These are phyloP conservation scores for Santalum album DNA, from an alignment of 164 flowering plant species.

Conservation along the genomic window DNA sequence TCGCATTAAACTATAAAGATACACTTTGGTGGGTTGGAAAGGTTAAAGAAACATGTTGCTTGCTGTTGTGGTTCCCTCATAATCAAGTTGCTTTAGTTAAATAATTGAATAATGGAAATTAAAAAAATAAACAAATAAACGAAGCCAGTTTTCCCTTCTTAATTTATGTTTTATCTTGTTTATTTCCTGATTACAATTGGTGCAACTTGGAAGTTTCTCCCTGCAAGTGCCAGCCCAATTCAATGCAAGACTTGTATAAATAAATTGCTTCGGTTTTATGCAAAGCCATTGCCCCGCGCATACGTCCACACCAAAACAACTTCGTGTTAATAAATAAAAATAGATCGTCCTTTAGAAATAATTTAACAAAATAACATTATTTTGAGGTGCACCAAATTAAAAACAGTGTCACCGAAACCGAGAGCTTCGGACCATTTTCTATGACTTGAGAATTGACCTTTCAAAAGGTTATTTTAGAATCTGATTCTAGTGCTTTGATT, in stretches of 20 bases:
- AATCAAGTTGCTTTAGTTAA: slow-evolving; percentile 6
- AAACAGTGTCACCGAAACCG: no score
- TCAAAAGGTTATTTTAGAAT: no score
- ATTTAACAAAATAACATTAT: no score
- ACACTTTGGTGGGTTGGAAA: slow-evolving; percentile 3
- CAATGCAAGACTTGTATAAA: neutral
- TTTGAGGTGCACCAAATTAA: no score
- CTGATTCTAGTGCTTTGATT: no score
- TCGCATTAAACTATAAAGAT: neutral
- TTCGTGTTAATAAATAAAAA: no score
- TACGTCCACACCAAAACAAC: no score
- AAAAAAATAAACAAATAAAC: neutral
- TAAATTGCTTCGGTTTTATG: neutral
- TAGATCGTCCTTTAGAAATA: no score
- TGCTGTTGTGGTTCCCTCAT: slow-evolving; percentile 10
- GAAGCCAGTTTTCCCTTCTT: slow-evolving; percentile 2
- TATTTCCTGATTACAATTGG: neutral
- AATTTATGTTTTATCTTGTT: neutral
- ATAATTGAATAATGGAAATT: neutral
- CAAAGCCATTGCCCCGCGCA: no score
- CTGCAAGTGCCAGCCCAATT: neutral
- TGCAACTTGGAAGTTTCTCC: slow-evolving; percentile 7
- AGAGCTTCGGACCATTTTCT: no score
- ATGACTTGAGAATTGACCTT: no score
- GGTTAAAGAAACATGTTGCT: slow-evolving; percentile 13